Base-by-base conservation (phyloP, 805 yeast species). In the Suhomyces tanzawaensis region DNA sequence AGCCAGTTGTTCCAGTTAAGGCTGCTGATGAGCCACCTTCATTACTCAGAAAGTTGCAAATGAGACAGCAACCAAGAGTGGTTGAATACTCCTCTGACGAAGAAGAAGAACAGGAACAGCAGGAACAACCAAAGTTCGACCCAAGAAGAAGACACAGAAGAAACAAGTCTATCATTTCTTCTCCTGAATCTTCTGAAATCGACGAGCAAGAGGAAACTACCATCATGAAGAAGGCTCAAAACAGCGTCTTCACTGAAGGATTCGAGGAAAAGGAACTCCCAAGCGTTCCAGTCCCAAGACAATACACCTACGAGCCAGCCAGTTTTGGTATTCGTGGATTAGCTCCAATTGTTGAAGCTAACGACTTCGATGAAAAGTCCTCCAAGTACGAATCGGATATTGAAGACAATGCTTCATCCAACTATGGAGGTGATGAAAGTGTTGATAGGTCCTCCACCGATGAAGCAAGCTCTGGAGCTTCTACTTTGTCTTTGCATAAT, bases 341-440 rank as follows among this genome's bases (percentile, higher is more conserved):
- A 44, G 65, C 63, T 15, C 71, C 72, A 22, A 65, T 66, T 48
- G 62, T 51, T 16, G 72, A 67, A 49, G 41, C 52, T 13, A 63
- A 56, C 19, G 54, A 48, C 36, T 58, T 52, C 36, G 66, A 61
- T 37, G 53, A 55, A 37, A 55, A 66, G 4, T 47, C 55, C 16
- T 62, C 68, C 8, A 57, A 54, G 36, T 65, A 64, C 40, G 59
- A 52, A 13, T 51, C 60, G 37, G 61, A 57, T 21, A 42, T 36
- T 24, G 60, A 52, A 6, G 49, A 47, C 21, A 36, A 38, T 12
- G 24, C 43, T 9, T 42, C 49, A 3, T 46, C 51, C 6, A 29
- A 36, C 25, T 48, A 45, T 21, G 49, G 47, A 30, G 54, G 46
- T 26, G 45, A 48, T 15, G 48, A 44, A 18, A 43, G 36, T 19